Base-by-base conservation (phyloP, 2,329 filamentous ascomycete species). In the Tolypocladium tundrense region DNA sequence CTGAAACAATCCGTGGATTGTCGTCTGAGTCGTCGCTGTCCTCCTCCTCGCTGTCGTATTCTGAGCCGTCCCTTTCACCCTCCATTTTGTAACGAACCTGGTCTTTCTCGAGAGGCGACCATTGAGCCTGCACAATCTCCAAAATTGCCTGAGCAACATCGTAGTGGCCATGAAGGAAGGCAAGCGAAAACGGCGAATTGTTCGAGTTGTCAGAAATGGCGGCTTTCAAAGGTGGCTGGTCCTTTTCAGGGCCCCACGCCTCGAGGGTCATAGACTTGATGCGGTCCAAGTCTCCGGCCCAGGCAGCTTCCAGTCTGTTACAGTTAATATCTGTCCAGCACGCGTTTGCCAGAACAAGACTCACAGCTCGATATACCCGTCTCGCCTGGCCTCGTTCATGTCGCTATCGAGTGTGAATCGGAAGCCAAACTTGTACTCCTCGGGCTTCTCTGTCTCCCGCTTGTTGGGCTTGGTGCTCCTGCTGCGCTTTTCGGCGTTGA, bases 91-190 rank as follows among this genome's bases (percentile, higher is more conserved):
- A 86, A 6, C 75, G 75, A 53, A 77, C 72, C 55, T 78, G 77
- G 33, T 76, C 74, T 41, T 79, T 75, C 48, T 87, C 78, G 27
- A 74, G 70, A 0, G 82, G 82, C 4, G 79, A 75, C 70, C 87
- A 91, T 65, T 94, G 90, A 3, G 82, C 84, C 51, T 83, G 78
- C 0, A 82, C 78, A 61, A 94, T 91, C 59, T 88, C 85, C 9
- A 94, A 74, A 33, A 94, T 82, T 1, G 79, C 80, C 59, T 75
- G 79, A 1, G 89, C 88, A 14, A 86, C 73, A 1, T 84, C 77
- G 51, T 79, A 70, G 63, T 93, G 86, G 0, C 87, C 86, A 33
- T 81, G 81, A 5, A 87, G 67, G 53, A 89, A 80, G 0, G 88
- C 86, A 54, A 94, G 73, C 0, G 82, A 83, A 66, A 93, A 90